Conservation (phyloP, 176 grass and related monocot genomes). For the Zea mays region DNA sequence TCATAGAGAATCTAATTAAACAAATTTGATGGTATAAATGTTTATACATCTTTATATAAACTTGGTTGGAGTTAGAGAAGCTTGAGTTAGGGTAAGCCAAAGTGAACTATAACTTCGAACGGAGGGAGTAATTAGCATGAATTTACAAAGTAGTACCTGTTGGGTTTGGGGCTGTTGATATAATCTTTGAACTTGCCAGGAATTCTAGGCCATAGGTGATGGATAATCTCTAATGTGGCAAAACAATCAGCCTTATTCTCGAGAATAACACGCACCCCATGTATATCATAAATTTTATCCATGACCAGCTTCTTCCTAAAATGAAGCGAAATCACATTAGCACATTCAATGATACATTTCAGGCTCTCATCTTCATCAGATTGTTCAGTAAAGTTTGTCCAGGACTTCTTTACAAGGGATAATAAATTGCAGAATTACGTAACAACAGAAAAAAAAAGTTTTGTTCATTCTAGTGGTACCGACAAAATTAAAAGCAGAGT, state of each 20-base stretch:
- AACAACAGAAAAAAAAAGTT: not conserved
- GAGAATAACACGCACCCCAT: slow-evolving; percentile 75
- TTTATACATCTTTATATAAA: not conserved
- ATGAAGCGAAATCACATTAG: slow-evolving; percentile 34
- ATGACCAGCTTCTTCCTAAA: slow-evolving; percentile 70
- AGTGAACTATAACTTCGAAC: not conserved
- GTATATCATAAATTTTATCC: slow-evolving; percentile 88
- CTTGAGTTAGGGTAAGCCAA: not conserved
- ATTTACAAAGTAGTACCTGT: slow-evolving; percentile 49
- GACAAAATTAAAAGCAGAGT: not conserved
- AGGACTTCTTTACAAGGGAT: not conserved
- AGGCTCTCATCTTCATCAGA: slow-evolving; percentile 7
- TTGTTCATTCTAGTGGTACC: not conserved
- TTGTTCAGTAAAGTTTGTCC: not conserved
- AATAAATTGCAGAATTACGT: not conserved
- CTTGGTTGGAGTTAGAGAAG: not conserved
- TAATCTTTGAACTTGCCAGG: slow-evolving; percentile 84
- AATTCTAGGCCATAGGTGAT: slow-evolving; percentile 69
- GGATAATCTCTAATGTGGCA: slow-evolving; percentile 58
- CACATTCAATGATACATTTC: slow-evolving; percentile 20
- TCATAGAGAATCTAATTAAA: not conserved
- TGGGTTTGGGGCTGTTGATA: slow-evolving; percentile 66
- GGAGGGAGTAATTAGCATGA: not conserved
- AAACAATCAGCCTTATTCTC: slow-evolving; percentile 71
- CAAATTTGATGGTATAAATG: not conserved